Evolutionary conservation across 1,284 basidiomycete species (phyloP).

Genomic region (Apiotrichum laibachii): DNA sequence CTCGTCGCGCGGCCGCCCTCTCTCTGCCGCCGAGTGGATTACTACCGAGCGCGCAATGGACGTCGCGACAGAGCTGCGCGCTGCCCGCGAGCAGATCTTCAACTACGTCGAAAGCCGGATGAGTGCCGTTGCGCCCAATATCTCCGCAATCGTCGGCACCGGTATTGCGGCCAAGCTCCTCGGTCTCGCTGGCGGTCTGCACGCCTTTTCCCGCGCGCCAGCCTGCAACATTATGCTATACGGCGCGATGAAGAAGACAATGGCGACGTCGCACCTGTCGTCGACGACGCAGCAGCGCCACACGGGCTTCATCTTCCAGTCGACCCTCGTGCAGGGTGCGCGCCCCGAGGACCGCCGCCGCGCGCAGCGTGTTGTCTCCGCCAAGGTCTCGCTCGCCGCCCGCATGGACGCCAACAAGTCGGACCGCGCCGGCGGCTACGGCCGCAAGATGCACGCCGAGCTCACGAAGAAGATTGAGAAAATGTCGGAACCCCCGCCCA

Average conservation of each 20-base stretch:
- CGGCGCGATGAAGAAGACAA: conserved; percentile 81
- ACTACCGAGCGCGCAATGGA: conserved; percentile 81
- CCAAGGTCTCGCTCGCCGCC: conserved; percentile 85
- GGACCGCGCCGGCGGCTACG: conserved; percentile 78
- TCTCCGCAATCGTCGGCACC: conserved; percentile 96
- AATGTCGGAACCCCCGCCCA: conserved; percentile 87
- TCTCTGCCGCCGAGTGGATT: conserved; percentile 70
- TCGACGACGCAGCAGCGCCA: conserved; percentile 74
- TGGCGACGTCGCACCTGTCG: conserved; percentile 73
- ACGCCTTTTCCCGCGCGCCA: conserved; percentile 88
- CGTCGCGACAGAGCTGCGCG: conserved; percentile 81
- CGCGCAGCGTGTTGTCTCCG: conserved; percentile 87
- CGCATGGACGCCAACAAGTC: conserved; percentile 85
- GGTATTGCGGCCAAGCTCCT: conserved; percentile 96
- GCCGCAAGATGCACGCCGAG: conserved; percentile 73
- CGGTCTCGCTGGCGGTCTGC: conserved; percentile 91
- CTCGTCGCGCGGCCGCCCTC: conserved; percentile 73
- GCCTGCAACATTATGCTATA: conserved; percentile 93
- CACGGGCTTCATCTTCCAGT: conserved; percentile 95
- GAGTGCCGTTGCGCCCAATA: conserved; percentile 95
- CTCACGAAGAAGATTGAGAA: conserved; percentile 89
- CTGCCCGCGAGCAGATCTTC: conserved; percentile 91
- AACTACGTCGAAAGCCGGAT: conserved; percentile 99
- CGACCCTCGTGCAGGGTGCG: conserved; percentile 76
- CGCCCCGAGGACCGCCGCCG: conserved; percentile 90